Evolutionary conservation across 495 filamentous ascomycete genomes (phyloP), one percentile per base, ranked within the genome.

Genomic region (Geoglossum glabrum): DNA sequence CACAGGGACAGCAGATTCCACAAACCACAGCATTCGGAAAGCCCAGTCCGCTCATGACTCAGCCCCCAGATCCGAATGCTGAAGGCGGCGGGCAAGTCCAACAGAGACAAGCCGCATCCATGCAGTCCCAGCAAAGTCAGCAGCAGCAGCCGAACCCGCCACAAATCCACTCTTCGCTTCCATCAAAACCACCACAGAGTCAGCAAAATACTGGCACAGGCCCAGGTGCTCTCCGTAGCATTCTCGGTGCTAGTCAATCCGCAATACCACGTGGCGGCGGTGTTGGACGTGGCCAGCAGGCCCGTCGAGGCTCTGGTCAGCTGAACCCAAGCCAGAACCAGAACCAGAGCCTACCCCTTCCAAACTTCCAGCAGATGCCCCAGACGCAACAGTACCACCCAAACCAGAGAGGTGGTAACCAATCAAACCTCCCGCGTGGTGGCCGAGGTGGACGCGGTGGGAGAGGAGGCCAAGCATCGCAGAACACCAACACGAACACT

Each of bases 401-500:
- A 43, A 47, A 51, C 26, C 57, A 21, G 27, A 36, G 57, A 59
- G 28, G 33, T 28, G 49, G 49, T 8, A 25, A 34, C 45, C 57
- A 64, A 62, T 36, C 64, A 62, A 51, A 33, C 58, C 17, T 67
- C 66, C 58, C 65, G 64, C 55, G 58, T 58, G 67, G 65, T 23
- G 62, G 63, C 9, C 66, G 68, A 49, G 66, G 66, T 40, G 64
- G 55, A 28, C 60, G 60, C 17, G 66, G 67, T 45, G 74, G 71
- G 56, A 73, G 80, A 59, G 73, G 76, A 30, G 75, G 72, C 30
- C 64, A n/a, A n/a, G n/a, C 69, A 27, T 70, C 70, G 49, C 67
- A 66, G 40, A 63, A 68, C 6, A 68, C 67, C 57, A 70, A 61
- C 7, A 57, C 51, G 36, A 45, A 60, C 11, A 55, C 62, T 28